Conservation (phyloP, 768 basidiomycete genomes). For the Butyriboletus loyo region DNA sequence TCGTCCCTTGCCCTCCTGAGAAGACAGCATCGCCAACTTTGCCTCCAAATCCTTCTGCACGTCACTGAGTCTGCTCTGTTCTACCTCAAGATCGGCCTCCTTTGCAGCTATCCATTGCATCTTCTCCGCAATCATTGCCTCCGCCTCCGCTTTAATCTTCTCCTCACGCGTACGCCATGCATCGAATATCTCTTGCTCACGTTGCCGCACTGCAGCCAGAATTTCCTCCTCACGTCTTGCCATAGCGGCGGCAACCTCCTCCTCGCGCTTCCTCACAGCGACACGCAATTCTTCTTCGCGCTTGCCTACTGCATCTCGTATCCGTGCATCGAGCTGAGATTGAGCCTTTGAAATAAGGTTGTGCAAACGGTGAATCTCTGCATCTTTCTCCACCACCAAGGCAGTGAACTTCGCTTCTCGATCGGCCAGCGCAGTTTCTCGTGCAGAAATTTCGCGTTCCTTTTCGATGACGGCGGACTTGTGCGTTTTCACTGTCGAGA, state of each 20-base stretch:
- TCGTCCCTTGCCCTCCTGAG: constrained; percentile 36
- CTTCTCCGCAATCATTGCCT: constrained; percentile 35
- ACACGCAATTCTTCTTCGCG: constrained; percentile 70
- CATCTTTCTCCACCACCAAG: constrained; percentile 54
- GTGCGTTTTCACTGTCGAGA: constrained; percentile 62
- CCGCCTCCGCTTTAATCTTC: constrained; percentile 50
- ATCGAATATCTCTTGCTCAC: constrained; percentile 61
- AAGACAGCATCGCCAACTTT: constrained; percentile 44
- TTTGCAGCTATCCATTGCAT: constrained; percentile 47
- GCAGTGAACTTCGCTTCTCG: constrained; percentile 51
- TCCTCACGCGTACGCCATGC: constrained; percentile 56
- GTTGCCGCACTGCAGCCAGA: constrained; percentile 58
- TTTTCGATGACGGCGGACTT: constrained; percentile 51
- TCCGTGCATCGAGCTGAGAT: constrained; percentile 41
- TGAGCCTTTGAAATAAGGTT: constrained; percentile 40
- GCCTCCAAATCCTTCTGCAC: constrained; percentile 50
- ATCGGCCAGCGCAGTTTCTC: constrained; percentile 54
- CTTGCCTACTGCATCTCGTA: constrained; percentile 55
- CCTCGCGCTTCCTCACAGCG: constrained; percentile 64
- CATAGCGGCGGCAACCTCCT: constrained; percentile 66
- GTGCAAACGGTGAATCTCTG: constrained; percentile 52
- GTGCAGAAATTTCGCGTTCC: constrained; percentile 61
- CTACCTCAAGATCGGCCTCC: constrained; percentile 52
- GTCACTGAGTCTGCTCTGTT: constrained; percentile 48
- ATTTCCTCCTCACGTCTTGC: constrained; percentile 67